Evolutionary conservation across 805 yeast genomes (phyloP).

Genomic region (Wickerhamiella cacticola): DNA sequence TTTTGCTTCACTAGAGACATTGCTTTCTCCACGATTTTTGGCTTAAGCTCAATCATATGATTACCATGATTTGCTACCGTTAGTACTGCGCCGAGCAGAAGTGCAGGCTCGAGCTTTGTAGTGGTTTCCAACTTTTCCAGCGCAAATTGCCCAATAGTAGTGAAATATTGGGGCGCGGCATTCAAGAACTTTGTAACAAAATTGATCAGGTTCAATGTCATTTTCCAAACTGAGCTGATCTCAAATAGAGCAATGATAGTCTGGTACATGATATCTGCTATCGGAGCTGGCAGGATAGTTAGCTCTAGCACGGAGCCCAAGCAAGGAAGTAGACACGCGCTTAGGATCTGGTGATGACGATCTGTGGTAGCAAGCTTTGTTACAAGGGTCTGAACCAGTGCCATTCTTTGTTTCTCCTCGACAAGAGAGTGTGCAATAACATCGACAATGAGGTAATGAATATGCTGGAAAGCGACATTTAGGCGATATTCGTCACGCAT

Average conservation of each 20-base stretch:
- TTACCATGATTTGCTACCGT: not conserved
- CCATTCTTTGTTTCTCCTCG: slow-evolving; percentile 17
- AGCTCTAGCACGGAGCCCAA: slow-evolving; percentile 20
- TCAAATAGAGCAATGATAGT: slow-evolving; percentile 20
- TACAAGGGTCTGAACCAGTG: slow-evolving; percentile 15
- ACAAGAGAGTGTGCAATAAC: slow-evolving; percentile 14
- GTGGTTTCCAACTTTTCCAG: not conserved
- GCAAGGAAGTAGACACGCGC: slow-evolving; percentile 14
- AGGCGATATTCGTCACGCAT: slow-evolving; percentile 14
- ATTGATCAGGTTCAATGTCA: slow-evolving; percentile 10
- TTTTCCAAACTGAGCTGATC: slow-evolving; percentile 8
- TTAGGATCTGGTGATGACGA: slow-evolving; percentile 10
- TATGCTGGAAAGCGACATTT: slow-evolving; percentile 13
- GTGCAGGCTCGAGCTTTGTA: slow-evolving; percentile 10
- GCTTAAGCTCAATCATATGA: slow-evolving; percentile 15
- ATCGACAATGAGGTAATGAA: slow-evolving; percentile 16
- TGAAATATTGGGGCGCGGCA: slow-evolving; percentile 14
- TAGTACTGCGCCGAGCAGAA: slow-evolving; percentile 15
- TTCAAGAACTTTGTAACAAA: slow-evolving; percentile 14
- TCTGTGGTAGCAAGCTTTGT: slow-evolving; percentile 17
- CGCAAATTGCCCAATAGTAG: not conserved
- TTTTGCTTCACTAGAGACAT: slow-evolving; percentile 12
- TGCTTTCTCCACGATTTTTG: slow-evolving; percentile 13
- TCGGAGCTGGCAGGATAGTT: not conserved
- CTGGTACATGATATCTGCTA: slow-evolving; percentile 19